Percentiles rank a stretch among this genome's conserved stretches.
Evolutionary conservation across 768 basidiomycete genomes (phyloP).

Genomic region (Xerocomus brunneocitrinus): DNA sequence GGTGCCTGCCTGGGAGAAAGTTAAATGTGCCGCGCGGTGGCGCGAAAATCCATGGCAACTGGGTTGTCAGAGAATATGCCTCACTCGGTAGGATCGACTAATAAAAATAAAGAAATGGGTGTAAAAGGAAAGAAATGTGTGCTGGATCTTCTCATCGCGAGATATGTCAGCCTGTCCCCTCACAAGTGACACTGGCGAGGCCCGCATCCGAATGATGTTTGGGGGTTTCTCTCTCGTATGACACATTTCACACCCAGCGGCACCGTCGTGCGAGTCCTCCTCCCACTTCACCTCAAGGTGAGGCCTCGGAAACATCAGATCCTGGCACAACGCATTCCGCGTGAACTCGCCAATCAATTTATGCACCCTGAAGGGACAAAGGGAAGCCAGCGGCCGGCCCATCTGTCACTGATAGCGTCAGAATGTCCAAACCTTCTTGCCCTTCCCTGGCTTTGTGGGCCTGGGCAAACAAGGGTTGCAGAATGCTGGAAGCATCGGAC

Average conservation of each 20-base stretch:
- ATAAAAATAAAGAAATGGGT: background rate
- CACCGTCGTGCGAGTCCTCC: background rate
- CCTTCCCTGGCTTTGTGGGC: background rate
- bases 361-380: background rate
- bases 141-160: background rate
- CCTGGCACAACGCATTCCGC: background rate
- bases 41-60: slow-evolving; percentile 26
- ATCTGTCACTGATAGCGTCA: background rate
- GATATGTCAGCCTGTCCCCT: background rate
- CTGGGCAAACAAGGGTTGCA: slow-evolving; percentile 6
- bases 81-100: slow-evolving; percentile 2
- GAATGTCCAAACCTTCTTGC: background rate
- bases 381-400: background rate
- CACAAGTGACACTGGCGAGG: too few relatives aligned
- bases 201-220: too few relatives aligned
- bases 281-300: background rate
- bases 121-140: background rate
- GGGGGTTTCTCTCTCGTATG: background rate
- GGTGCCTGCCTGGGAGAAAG: slow-evolving; percentile 21
- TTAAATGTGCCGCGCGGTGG: slow-evolving; percentile 21
- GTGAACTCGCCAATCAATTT: background rate
- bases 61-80: slow-evolving; percentile 6
- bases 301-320: background rate
- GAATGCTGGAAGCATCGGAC: background rate
- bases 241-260: slow-evolving; percentile 18